Base-by-base conservation (phyloP, 208 protist species). In the Naegleria fowleri region DNA sequence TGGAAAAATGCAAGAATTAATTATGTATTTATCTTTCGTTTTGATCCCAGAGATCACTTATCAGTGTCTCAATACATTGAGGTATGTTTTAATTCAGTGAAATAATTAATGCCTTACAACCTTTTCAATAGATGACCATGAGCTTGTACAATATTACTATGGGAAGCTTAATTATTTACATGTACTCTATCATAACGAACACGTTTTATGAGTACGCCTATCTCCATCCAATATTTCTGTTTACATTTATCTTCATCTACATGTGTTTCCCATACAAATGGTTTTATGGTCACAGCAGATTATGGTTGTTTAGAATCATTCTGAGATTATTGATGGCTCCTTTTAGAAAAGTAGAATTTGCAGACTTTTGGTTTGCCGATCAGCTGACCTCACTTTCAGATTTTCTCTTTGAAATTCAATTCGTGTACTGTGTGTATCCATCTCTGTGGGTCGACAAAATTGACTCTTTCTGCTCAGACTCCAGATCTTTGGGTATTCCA, bases 361-460 rank as follows among this genome's bases (percentile, higher is more conserved):
- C 86, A 19, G 93, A 95, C 83, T 94, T 95, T 90, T 95, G 92
- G 79, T 86, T 95, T 43, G 94, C 91, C 22, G 93, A 94, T 86
- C 93, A 95, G 40, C 52, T 95, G 3, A 92, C 90, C 7, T 91
- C 58, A 33, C 39, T 95, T 0, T 90, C 91, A 0, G 52, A 93
- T 1, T 90, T 94, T 75, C 86, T 95, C 25, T 89, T 92, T 16
- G 92, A 95, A 48, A 67, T 93, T 19, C 38, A 93, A 40, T 93
- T 92, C 41, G n/a, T 92, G 0, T 55, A 94, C 7, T 95, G 94
- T 90, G 92, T 93, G n/a, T n/a, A 92, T 48, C 88, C 75, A 15
- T 59, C 48, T 40, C 6, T 33, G 3, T 87, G 36, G 38, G 51
- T 41, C 19, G 5, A n/a, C 5, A 29, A 9, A 41, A 16, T 9